Percentiles rank a stretch among this genome's conserved stretches.
phyloP scores from a whole-genome alignment of 176 grass and related monocot species.

The Olyra latifolia region DNA sequence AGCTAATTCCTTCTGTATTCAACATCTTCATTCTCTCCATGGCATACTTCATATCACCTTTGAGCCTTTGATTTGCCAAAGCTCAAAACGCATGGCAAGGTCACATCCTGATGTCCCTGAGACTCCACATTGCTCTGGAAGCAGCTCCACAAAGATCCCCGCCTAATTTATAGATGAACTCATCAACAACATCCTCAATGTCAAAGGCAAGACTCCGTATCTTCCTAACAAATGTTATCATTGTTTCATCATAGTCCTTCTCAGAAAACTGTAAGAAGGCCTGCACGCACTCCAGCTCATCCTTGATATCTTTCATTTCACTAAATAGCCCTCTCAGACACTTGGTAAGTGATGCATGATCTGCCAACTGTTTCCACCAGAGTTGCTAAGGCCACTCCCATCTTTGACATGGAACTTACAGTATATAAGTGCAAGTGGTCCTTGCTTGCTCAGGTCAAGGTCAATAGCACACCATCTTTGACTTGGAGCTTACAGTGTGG shows the following conservation, averaged over 20 bases:
- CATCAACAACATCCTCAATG: constrained; percentile 11
- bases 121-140: background rate
- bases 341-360: too few species aligned
- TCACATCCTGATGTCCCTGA: background rate
- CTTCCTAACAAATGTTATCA: constrained; percentile 1
- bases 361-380: too few species aligned
- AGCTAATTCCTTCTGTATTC: background rate
- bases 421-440: too few species aligned
- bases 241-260: background rate
- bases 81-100: background rate
- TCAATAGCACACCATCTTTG: too few species aligned
- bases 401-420: too few species aligned
- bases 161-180: constrained; percentile 14
- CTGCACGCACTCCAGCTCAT: constrained; percentile 13
- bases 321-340: background rate
- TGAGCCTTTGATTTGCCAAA: background rate
- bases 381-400: too few species aligned
- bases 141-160: background rate
- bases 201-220: background rate
- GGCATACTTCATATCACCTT: background rate
- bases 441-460: too few species aligned
- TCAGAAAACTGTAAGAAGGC: background rate
- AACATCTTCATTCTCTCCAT: background rate
- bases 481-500: too few species aligned
- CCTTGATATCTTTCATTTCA: background rate